Evolutionary conservation across 2,329 filamentous ascomycete species (phyloP).

Genomic region (Microcyclospora tardicrescens): DNA sequence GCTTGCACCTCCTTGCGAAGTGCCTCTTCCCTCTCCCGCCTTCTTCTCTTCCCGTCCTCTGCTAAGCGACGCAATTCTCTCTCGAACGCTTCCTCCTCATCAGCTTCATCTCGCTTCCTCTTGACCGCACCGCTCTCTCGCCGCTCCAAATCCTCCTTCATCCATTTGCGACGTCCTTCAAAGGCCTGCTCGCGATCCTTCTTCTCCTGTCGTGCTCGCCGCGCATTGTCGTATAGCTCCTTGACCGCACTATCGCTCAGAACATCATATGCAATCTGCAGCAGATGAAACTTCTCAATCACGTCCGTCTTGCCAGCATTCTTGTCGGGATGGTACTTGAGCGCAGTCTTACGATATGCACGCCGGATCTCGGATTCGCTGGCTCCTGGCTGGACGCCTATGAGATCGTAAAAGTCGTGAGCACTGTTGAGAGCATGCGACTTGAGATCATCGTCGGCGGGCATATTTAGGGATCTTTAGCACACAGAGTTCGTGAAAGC

Average conservation of each 20-base stretch:
- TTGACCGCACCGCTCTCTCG: slow-evolving; percentile 46
- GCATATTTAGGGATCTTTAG: too few species aligned
- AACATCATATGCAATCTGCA: slow-evolving; percentile 77
- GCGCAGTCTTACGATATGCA: slow-evolving; percentile 70
- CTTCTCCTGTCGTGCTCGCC: slow-evolving; percentile 57
- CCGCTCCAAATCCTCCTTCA: slow-evolving; percentile 77
- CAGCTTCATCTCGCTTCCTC: slow-evolving; percentile 31
- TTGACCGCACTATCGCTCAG: slow-evolving; percentile 59
- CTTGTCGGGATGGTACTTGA: slow-evolving; percentile 94
- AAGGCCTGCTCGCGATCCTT: slow-evolving; percentile 60
- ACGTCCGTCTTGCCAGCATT: slow-evolving; percentile 47
- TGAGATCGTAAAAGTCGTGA: slow-evolving; percentile 63
- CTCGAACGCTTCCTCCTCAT: slow-evolving; percentile 45
- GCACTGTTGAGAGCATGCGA: slow-evolving; percentile 28
- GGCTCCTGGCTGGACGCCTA: slow-evolving; percentile 53
- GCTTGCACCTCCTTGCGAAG: slow-evolving; percentile 41
- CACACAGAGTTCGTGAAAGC: too few species aligned
- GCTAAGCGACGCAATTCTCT: slow-evolving; percentile 34
- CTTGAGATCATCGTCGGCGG: slow-evolving; percentile 28
- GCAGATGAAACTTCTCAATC: slow-evolving; percentile 68
- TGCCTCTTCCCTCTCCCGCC: slow-evolving; percentile 42
- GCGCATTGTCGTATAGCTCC: slow-evolving; percentile 63
- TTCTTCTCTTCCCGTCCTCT: slow-evolving; percentile 39
- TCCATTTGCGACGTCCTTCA: slow-evolving; percentile 56
- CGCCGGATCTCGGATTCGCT: slow-evolving; percentile 62